phyloP scores from a whole-genome alignment of 352 stramenopile species.

The Peronospora farinosa region DNA sequence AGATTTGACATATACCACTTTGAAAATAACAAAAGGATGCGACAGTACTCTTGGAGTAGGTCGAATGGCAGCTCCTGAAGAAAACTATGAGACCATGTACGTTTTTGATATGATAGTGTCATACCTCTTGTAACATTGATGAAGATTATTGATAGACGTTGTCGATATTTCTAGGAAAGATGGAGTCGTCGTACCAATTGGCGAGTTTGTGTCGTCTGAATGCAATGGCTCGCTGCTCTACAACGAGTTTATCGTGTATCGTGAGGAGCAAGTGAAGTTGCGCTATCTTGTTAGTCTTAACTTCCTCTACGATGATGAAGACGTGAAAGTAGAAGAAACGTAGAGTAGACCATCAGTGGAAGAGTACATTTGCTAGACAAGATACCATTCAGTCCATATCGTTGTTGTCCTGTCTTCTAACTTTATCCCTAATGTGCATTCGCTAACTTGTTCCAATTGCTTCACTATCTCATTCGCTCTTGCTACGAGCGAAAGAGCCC shows the following conservation, averaged over 20 bases:
- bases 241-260: too few species aligned
- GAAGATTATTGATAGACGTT: too few species aligned
- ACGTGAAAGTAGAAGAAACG: slow-evolving; percentile 9
- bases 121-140: too few species aligned
- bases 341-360: slow-evolving; percentile 1
- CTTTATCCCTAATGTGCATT: slow-evolving; percentile 37
- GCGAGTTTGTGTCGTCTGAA: too few species aligned
- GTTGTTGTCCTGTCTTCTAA: slow-evolving; percentile 33
- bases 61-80: slow-evolving; percentile 44
- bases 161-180: neutral
- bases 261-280: slow-evolving; percentile 17
- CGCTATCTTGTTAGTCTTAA: slow-evolving; percentile 54
- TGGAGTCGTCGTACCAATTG: neutral
- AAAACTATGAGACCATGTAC: slow-evolving; percentile 38
- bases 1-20: too few species aligned
- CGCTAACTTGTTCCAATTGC: neutral
- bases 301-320: slow-evolving; percentile 39
- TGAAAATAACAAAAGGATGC: slow-evolving; percentile 17
- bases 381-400: slow-evolving; percentile 23
- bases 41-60: slow-evolving; percentile 52
- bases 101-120: slow-evolving; percentile 1
- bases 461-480: slow-evolving; percentile 14
- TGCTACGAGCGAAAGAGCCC: slow-evolving; percentile 10
- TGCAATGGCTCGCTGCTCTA: too few species aligned
- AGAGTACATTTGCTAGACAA: slow-evolving; percentile 9